Base-by-base conservation (phyloP, 805 yeast genomes). In the Candida chilensis region DNA sequence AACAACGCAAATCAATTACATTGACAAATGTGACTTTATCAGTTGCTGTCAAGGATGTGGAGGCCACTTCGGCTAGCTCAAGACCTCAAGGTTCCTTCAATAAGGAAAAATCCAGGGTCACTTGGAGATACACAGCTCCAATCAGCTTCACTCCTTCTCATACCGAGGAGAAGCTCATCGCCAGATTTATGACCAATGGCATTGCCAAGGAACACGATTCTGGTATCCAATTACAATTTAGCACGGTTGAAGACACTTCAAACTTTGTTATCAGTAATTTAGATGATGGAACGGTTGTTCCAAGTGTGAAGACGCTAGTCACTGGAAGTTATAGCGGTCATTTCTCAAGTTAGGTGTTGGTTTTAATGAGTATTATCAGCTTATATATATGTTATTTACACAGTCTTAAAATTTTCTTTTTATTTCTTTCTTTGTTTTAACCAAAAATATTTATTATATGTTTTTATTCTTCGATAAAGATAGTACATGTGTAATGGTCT, bases 11-110 rank as follows among this genome's bases (percentile, higher is more conserved):
- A n/a, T n/a, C n/a, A n/a, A 60, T 74, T 5, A 51, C 57, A 18
- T 64, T 84, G 27, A 60, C 76, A n/a, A 75, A 80, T 41, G 54
- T 81, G 31, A 62, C 70, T 22, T 64, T 82, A 5, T 66, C 79
- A 5, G 84, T 77, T 4, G 67, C 81, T 3, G 60, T 80, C 31
- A 60, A 66, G 12, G 81, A 78, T 21, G 78, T 82, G 8, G 67
- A 73, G 12, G 68, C 80, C 3, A 59, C 76, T 2, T 65, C 78
- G 14, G 96, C 96, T 1, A 76, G 87, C 37, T 81, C 95, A 3
- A 85, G 83, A 50, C 98, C 98, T 4, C 78, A 82, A 33, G 97
- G 96, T 34, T 74, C 94, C 1, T 90, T 87, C 64, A 85, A 80
- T 54, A 80, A 74, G 46, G 96, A 87, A 31, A 78, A 75, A 47